These are phyloP conservation scores for Exsudoporus floridanus DNA, from an alignment of 1,284 basidiomycete species.

Conservation along the genomic window DNA sequence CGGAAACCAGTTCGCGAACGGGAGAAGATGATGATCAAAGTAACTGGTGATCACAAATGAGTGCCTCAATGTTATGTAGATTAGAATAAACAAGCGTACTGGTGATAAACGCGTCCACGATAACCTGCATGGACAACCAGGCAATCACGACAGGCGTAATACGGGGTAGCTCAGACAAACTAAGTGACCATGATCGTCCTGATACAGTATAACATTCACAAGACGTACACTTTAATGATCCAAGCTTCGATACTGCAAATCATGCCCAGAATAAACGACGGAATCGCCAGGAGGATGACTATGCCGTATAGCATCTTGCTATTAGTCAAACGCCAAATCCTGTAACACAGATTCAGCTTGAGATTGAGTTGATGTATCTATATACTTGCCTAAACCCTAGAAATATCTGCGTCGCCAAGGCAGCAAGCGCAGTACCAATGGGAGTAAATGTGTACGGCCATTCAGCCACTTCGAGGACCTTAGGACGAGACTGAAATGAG, in stretches of 20 bases:
- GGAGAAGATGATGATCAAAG: constrained; percentile 37
- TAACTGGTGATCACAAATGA: constrained; percentile 15
- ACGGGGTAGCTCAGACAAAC: constrained; percentile 26
- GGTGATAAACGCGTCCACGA: constrained; percentile 41
- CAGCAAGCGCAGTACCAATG: constrained; percentile 42
- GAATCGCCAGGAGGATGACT: constrained; percentile 35
- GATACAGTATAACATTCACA: not conserved
- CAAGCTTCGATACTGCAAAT: constrained; percentile 40
- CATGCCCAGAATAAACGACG: constrained; percentile 40
- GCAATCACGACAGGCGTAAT: constrained; percentile 32
- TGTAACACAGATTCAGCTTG: constrained; percentile 12
- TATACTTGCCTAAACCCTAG: constrained; percentile 14
- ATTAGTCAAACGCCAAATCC: constrained; percentile 35
- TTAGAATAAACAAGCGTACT: constrained; percentile 24
- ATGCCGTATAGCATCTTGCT: constrained; percentile 36
- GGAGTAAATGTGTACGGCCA: constrained; percentile 49
- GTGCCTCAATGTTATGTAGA: not conserved
- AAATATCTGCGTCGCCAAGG: constrained; percentile 40
- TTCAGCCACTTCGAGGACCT: constrained; percentile 4
- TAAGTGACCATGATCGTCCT: constrained; percentile 13
- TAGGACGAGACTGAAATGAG: not conserved
- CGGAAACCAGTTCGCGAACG: constrained; percentile 46
- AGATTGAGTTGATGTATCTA: too few relatives aligned
- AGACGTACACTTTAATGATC: constrained; percentile 39
- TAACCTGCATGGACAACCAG: constrained; percentile 45